phyloP scores from a whole-genome alignment of 2,329 filamentous ascomycete genomes.

The Alternaria ethzedia region DNA sequence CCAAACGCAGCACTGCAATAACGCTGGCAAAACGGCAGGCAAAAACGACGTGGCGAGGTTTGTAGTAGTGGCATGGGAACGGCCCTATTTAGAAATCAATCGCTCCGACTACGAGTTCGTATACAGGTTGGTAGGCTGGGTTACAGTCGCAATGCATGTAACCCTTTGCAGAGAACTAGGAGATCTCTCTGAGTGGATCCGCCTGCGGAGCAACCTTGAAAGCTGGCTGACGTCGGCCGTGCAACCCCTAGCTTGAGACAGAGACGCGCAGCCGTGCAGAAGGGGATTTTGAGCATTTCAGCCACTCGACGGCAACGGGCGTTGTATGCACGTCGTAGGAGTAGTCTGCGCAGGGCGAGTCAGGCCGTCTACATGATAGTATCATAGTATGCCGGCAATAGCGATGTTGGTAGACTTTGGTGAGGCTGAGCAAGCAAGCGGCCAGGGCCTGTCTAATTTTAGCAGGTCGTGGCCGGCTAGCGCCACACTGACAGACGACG shows the following conservation, averaged over 20 bases:
- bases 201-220: neutral
- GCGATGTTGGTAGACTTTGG: constrained; percentile 11
- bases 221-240: constrained; percentile 18
- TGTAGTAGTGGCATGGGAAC: neutral
- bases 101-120: neutral
- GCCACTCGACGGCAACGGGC: neutral
- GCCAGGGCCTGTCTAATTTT: constrained; percentile 29
- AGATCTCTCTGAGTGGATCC: constrained; percentile 9
- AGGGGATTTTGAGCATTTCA: neutral
- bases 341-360: neutral
- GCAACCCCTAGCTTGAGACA: constrained; percentile 11
- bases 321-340: neutral
- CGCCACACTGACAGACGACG: constrained; percentile 20
- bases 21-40: neutral
- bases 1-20: neutral
- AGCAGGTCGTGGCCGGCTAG: constrained; percentile 21
- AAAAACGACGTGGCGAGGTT: neutral
- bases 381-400: neutral
- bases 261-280: neutral
- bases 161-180: constrained; percentile 1
- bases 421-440: constrained; percentile 38
- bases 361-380: neutral
- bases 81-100: neutral
- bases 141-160: constrained; percentile 9
- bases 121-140: neutral